Base-by-base conservation (phyloP, 2,329 filamentous ascomycete genomes). In the Penicillium palitans region DNA sequence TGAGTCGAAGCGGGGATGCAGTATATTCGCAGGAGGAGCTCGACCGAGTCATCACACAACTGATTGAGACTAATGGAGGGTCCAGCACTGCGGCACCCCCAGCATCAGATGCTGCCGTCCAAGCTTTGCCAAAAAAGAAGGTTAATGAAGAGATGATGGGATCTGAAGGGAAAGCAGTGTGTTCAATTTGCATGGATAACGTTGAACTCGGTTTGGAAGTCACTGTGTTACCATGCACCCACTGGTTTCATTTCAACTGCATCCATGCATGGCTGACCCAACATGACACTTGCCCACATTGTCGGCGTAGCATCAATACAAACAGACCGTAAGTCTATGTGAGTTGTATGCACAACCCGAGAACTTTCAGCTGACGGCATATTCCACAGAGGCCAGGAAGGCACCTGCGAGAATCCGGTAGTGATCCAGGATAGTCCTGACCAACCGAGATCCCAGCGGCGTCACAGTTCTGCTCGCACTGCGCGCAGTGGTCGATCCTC, bases 121-220 rank as follows among this genome's bases (percentile, higher is more conserved):
- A 84, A 27, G 82, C 84, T 4, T 78, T 99, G 6, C 85, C 90
- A 9, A 89, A 88, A 66, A 89, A 87, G 65, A 84, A 84, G 44
- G 80, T 95, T 2, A 85, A 90, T 51, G 79, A 83, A 57, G 83
- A 87, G 42, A 88, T 96, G 83, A 79, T 96, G 54, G 84, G 83
- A 7, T 76, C 78, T 6, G 90, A 89, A 58, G 88, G 87, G 42
- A 83, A 80, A 52, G 85, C 84, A 1, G 93, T 97, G 70, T 99
- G 95, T 74, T 93, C 90, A 37, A 96, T 99, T 58, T 99, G 95
- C 76, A 96, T 98, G 80, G 92, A 97, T 55, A 85, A 90, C 29
- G 88, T 96, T 61, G 82, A 85, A 27, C 70, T 90, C 37, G 89
- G 87, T 12, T 87, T 90, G 31, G 86, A 90, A 70, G 90, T 93